A percentile compares a stretch with the other conserved stretches of the same genome.
Evolutionary conservation across 768 basidiomycete genomes (phyloP).

Genomic region (Sutorius australiensis): DNA sequence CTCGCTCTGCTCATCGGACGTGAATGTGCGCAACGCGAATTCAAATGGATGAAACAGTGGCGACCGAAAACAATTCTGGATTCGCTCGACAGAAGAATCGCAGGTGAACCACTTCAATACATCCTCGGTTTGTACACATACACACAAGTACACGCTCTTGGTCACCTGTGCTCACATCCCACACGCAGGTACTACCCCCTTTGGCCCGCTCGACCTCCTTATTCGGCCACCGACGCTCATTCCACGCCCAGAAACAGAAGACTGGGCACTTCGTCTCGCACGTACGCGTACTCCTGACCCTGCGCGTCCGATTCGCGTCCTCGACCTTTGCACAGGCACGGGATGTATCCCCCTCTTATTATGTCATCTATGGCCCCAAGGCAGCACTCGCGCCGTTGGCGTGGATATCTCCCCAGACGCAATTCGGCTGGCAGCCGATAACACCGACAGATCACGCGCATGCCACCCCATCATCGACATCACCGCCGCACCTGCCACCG

Average conservation of each 20-base stretch:
- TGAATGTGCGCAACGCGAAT: constrained; percentile 37
- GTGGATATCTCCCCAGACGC: constrained; percentile 70
- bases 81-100: constrained; percentile 56
- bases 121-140: constrained; percentile 59
- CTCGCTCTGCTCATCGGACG: constrained; percentile 35
- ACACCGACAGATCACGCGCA: constrained; percentile 28
- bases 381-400: constrained; percentile 52
- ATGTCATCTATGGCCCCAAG: constrained; percentile 57
- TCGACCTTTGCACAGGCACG: constrained; percentile 92
- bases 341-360: constrained; percentile 91
- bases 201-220: constrained; percentile 76
- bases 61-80: constrained; percentile 14
- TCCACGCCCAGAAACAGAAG: constrained; percentile 92
- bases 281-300: constrained; percentile 35
- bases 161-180: background rate
- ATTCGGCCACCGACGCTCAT: constrained; percentile 81
- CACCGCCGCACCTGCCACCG: background rate
- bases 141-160: background rate
- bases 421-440: constrained; percentile 44
- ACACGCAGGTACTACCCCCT: constrained; percentile 68
- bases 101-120: constrained; percentile 85
- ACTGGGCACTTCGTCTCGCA: constrained; percentile 68
- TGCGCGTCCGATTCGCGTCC: constrained; percentile 38
- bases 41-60: constrained; percentile 46
- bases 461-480: constrained; percentile 7